Evolutionary conservation across 768 basidiomycete genomes (phyloP), one percentile per base, ranked within the genome.

Genomic region (Mycena venus): DNA sequence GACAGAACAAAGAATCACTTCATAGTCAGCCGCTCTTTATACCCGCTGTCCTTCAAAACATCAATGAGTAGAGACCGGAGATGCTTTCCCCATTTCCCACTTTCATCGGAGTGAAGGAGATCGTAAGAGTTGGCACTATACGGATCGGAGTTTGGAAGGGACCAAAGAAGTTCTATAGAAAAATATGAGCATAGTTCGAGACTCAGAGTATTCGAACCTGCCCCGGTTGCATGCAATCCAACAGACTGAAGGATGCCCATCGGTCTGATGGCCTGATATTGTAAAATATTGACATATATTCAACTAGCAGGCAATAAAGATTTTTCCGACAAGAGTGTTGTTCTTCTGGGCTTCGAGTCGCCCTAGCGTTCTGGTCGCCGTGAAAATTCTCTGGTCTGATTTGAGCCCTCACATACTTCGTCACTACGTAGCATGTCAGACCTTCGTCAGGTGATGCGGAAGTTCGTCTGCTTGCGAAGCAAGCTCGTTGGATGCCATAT

Each of bases 81-180:
- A 34, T 71, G 70, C 32, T 76, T 76, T 15, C 75, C 75, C 25
- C 38, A 76, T 19, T 76, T 76, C 11, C 75, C 75, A 34, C 56
- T 40, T 14, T 76, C 72, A 27, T 72, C 62, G 0, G 59, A 63
- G 32, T 76, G 75, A 23, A 76, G 67, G 27, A 58, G 27, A 34
- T 76, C 75, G 36, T 73, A 65, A 1, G 72, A 59, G 25, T 61
- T 62, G 34, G 47, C 51, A 2, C 19, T 27, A 34, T 73, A 76
- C 3, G 67, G 75, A 38, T 73, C 72, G 19, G 71, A 73, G 25
- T 68, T 68, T 8, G 58, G 38, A 32, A 73, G 27, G 8, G 40
- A 53, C 73, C 73, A 74, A 74, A 69, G 23, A 66, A 68, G 47
- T 74, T 74, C 73, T 73, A 31, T 4, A 1, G 31, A 12, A 23